Conservation (phyloP, 2,329 filamentous ascomycete genomes). For the Aurifilum marmelostoma region DNA sequence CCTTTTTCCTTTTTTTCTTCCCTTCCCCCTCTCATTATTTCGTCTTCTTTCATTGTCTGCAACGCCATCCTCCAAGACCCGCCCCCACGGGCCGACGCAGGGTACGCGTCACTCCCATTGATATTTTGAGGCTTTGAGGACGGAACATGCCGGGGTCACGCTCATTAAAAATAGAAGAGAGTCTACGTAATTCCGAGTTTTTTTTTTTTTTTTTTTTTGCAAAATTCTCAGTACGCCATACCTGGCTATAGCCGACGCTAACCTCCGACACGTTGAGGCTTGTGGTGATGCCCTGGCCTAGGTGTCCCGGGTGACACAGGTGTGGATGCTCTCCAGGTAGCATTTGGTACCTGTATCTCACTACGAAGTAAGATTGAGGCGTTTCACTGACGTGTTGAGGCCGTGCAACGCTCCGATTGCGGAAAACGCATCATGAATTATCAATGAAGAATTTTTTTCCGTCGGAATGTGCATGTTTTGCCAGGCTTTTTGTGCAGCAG, state of each 20-base stretch:
- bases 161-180: no score
- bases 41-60: no score
- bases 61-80: neutral
- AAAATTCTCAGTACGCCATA: neutral
- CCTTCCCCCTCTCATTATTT: neutral
- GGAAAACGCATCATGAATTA: neutral
- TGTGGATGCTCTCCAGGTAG: neutral
- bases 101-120: neutral
- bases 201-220: no score
- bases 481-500: neutral
- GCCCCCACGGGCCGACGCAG: neutral
- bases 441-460: no score
- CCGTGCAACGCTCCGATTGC: neutral
- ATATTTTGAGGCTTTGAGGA: neutral
- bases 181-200: neutral
- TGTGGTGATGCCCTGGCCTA: neutral
- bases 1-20: no score
- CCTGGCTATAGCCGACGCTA: neutral
- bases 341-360: neutral
- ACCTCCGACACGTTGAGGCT: neutral
- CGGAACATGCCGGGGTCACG: neutral
- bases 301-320: no score
- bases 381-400: neutral
- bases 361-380: neutral
- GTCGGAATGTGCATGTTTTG: neutral